phyloP scores from a whole-genome alignment of 2,329 filamentous ascomycete genomes.

The Emericellopsis cladophorae region DNA sequence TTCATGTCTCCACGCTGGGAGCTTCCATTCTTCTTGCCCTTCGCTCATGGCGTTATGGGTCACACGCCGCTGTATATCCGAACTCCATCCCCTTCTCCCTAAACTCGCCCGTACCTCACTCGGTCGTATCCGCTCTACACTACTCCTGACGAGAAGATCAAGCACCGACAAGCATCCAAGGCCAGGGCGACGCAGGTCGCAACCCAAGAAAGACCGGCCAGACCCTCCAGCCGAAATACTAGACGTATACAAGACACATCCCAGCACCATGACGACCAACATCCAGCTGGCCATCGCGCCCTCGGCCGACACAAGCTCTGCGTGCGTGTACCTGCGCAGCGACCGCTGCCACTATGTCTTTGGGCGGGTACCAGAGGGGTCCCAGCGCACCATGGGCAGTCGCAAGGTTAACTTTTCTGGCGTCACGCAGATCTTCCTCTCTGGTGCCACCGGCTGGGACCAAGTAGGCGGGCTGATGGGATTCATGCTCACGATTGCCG shows the following conservation, averaged over 20 bases:
- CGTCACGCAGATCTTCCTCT: constrained; percentile 69
- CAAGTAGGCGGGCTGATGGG: constrained; percentile 75
- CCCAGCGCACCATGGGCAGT: constrained; percentile 64
- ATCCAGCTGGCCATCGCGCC: constrained; percentile 71
- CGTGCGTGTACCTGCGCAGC: constrained; percentile 65
- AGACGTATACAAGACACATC: neutral
- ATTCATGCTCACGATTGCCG: constrained; percentile 72
- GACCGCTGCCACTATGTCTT: constrained; percentile 76
- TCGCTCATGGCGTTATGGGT: constrained; percentile 1
- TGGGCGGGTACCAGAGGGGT: constrained; percentile 71
- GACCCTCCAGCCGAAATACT: too few species aligned
- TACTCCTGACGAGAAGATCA: too few species aligned
- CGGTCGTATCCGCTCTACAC: neutral
- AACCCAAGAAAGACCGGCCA: too few species aligned
- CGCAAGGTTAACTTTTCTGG: constrained; percentile 52
- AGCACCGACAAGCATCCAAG: too few species aligned
- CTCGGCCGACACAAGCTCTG: constrained; percentile 78
- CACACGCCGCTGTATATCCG: neutral
- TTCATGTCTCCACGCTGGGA: neutral
- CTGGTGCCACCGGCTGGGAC: constrained; percentile 63
- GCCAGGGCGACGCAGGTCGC: too few species aligned
- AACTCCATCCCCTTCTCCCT: too few species aligned
- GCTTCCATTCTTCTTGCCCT: neutral
- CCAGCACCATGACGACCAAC: constrained; percentile 53
- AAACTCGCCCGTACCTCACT: neutral